These are phyloP conservation scores for Backusella luteola DNA, from an alignment of 192 early-diverging fungal genomes.

Conservation along the genomic window DNA sequence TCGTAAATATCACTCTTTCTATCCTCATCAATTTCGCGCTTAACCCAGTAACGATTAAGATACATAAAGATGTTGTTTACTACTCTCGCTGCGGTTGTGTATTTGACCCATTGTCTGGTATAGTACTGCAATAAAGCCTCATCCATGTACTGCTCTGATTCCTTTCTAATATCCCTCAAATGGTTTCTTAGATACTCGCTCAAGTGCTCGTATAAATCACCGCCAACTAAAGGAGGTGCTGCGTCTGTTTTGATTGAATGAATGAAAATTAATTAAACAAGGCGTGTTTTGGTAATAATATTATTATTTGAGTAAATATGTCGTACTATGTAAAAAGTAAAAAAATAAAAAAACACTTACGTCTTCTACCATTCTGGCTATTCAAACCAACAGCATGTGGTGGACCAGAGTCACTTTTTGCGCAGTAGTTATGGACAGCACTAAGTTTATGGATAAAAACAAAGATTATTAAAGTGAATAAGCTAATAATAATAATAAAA, in stretches of 20 bases:
- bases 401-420: conserved; percentile 6
- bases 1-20: conserved; percentile 83
- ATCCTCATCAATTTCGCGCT: conserved; percentile 93
- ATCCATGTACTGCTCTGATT: conserved; percentile 66
- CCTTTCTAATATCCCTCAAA: conserved; percentile 44
- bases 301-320: background rate
- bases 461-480: background rate
- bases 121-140: conserved; percentile 86
- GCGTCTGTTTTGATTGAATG: background rate
- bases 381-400: background rate
- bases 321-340: background rate
- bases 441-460: background rate
- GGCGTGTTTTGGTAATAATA: no score
- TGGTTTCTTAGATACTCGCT: conserved; percentile 54
- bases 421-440: conserved; percentile 32
- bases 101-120: conserved; percentile 86
- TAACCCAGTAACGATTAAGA: conserved; percentile 97
- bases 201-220: conserved; percentile 51
- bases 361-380: background rate
- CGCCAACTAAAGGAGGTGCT: conserved; percentile 54
- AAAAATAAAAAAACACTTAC: background rate
- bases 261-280: no score
- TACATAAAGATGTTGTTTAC: conserved; percentile 94
- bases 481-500: background rate
- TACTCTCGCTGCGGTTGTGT: conserved; percentile 75